Evolutionary conservation across 176 grass and related monocot species (phyloP), one percentile per base, ranked within the genome.

Genomic region (Miscanthus lutarioriparius): DNA sequence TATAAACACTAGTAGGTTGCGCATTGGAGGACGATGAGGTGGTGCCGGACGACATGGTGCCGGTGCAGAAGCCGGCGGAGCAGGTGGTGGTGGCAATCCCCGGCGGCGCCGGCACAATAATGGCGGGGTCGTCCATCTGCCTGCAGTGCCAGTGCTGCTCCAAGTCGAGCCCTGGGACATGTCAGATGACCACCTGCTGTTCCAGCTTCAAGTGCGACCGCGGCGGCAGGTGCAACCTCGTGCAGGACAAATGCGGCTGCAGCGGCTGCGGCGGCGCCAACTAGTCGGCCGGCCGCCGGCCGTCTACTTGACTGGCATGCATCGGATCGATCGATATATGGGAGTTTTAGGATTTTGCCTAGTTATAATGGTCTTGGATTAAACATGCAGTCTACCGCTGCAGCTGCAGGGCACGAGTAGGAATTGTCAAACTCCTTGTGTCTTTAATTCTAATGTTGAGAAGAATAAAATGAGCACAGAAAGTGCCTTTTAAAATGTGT

Each of bases 121-220:
- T 13, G 66, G 26, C 39, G 66, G 51, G 25, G 7, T 30, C 48
- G 27, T 7, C 76, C 0, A 0, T 64, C 14, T 86, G 84, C 30
- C 30, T 86, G 54, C 22, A 72, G 67, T 80, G 84, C 41, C 40
- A 7, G 40, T 80, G 76, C 41, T 86, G 84, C 41, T 64, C 67
- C 14, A 86, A 0, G 75, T 19, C 67, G 10, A 39, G 2, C 68
- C 67, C 76, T 17, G 10, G 27, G 20, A 48, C 23, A 5, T 86
- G 76, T 67, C 0, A 38, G 20, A n/a, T 3, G 0, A 71, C 26
- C 23, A 45, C 20, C 66, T 86, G 84, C 39, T 64, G 39, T 75
- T 79, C 75, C 66, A 37, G 38, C 26, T 86, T 79, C 39, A 48
- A 48, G 3, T 48, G 45, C 14, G 45, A 48, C 14, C 14, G 4